Percentiles rank a stretch among this genome's conserved stretches.
These are phyloP conservation scores for Hymenoscyphus infarciens DNA, from an alignment of 2,329 filamentous ascomycete species.

Conservation along the genomic window DNA sequence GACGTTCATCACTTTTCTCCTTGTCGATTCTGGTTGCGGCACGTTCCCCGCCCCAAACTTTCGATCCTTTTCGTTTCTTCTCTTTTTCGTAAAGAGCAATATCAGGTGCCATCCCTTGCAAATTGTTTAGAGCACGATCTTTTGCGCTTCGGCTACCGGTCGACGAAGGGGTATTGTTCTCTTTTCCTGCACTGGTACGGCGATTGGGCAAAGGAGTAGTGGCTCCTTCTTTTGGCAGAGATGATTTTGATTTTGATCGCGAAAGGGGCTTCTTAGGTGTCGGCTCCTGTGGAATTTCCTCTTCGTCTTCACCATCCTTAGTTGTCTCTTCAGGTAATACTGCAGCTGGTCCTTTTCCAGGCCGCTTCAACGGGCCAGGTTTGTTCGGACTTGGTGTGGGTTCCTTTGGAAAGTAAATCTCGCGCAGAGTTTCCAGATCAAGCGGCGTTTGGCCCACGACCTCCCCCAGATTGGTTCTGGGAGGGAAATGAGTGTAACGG, in stretches of 20 bases:
- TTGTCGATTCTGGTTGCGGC: constrained; percentile 57
- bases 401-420: constrained; percentile 57
- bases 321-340: constrained; percentile 15
- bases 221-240: constrained; percentile 10
- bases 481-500: constrained; percentile 83
- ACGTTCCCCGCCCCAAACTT: constrained; percentile 59
- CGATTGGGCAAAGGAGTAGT: constrained; percentile 51
- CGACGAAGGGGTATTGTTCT: constrained; percentile 77
- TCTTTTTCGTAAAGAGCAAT: constrained; percentile 92
- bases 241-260: constrained; percentile 13
- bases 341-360: constrained; percentile 35
- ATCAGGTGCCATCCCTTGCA: constrained; percentile 77
- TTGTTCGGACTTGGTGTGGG: constrained; percentile 43
- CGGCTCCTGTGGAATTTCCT: constrained; percentile 34
- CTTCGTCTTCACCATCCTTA: constrained; percentile 13
- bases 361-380: constrained; percentile 43
- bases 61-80: constrained; percentile 64
- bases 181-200: constrained; percentile 61
- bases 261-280: constrained; percentile 13
- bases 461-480: constrained; percentile 86
- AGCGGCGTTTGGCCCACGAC: constrained; percentile 86
- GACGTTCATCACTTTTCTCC: constrained; percentile 36
- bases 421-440: constrained; percentile 58
- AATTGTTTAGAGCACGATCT: constrained; percentile 69
- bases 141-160: constrained; percentile 73